Evolutionary conservation across 805 yeast genomes (phyloP), one percentile per base, ranked within the genome.

Genomic region (Teunomyces lycoperdinae): DNA sequence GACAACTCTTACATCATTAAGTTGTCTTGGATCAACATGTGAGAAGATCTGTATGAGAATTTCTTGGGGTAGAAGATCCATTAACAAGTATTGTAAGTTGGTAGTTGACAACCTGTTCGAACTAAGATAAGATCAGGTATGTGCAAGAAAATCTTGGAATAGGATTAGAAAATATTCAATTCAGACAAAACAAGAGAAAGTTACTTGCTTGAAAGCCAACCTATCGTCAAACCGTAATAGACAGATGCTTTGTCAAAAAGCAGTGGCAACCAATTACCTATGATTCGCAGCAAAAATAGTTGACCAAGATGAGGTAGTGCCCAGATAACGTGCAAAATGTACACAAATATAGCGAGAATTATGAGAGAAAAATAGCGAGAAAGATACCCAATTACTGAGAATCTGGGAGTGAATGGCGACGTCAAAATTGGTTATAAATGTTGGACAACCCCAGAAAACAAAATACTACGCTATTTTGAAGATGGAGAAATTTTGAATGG

Each of bases 11-110:
- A 74, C 55, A 14, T 55, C 59, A 44, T 64, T 64, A 41, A 80
- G 61, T 27, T 79, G 73, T 3, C 61, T 53, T 3, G 80, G 75
- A 46, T 79, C 80, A 6, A 79, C 67, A 45, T 70, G 61, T 4
- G 76, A 61, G 53, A 80, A 77, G 11, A 80, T 64, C 28, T 64
- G 59, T 45, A 76, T 70, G 44, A 80, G 58, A 1, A 79, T 49
- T 54, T 80, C 85, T 2, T 63, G 45, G 2, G 84, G 84, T n/a
- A 79, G 59, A 14, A 67, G 68, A 51, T 64, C 62, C 43, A 29
- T 38, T 31, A 13, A 14, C 42, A 6, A 11, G 32, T 3, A 34
- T n/a, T 11, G 13, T 17, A 6, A 14, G 10, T 35, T 7, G 8
- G 27, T 35, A 13, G 40, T 11, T 9, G 8, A 13, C 10, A 13